Base-by-base conservation (phyloP, 768 basidiomycete genomes). In the Pleurotus ostreatus region DNA sequence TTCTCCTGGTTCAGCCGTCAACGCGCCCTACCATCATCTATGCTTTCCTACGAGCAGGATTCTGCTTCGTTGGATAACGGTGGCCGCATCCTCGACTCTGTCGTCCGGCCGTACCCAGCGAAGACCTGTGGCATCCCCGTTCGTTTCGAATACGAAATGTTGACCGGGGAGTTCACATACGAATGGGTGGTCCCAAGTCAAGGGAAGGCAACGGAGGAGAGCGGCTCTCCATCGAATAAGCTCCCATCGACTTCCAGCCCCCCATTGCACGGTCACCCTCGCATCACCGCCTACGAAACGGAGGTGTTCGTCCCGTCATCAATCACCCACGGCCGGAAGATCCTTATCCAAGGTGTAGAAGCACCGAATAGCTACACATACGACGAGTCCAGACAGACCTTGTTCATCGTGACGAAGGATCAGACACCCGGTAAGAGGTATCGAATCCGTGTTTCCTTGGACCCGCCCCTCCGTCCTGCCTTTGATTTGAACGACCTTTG, bases 101-200 rank as follows among this genome's bases (percentile, higher is more conserved):
- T 97, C 51, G 92, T 96, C 22, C 84, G 96, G 2, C 96, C 96
- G 3, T 97, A 98, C 68, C 83, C 94, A 1, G 84, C 92, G 49
- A 96, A 95, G 67, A 89, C 88, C 0, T 90, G 93, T 1, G 96
- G 96, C 9, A 82, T 90, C 13, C 95, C 94, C 0, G 65, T 86
- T 7, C 71, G 70, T 4, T 87, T 88, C 62, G 76, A 82, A 15
- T 96, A 93, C 68, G 89, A 93, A 68, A 79, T 89, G 77, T 88
- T 82, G 55, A 84, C 83, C 0, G 88, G 89, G 2, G 67, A 70
- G 8, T 87, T 91, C 63, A 71, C 68, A 1, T 91, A 78, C 61
- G 80, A 81, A 63, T 94, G 89, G 90, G 73, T 67, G 0, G 77
- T 77, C 49, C 77, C 76, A 1, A 59, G 57, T 3, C 53, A 64